Conservation (phyloP, 495 filamentous ascomycete genomes). For the Penicillium mononematosum region DNA sequence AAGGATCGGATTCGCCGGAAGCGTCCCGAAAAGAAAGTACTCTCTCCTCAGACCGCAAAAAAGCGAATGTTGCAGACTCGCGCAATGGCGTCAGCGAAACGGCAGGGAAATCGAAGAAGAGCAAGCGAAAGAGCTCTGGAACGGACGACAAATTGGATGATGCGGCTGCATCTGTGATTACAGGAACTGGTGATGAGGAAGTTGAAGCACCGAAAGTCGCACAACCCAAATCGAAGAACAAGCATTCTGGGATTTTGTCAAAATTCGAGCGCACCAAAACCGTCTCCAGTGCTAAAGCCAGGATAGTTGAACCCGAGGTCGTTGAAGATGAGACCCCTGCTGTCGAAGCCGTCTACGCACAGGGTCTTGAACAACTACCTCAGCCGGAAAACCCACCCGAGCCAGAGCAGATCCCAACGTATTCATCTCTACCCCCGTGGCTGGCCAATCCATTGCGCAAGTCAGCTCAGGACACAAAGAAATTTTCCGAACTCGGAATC, state of each 20-base stretch:
- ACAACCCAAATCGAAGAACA: constrained; percentile 29
- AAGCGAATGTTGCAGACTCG: constrained; percentile 25
- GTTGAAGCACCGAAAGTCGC: constrained; percentile 7
- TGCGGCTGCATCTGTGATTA: constrained; percentile 22
- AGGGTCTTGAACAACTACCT: constrained; percentile 73
- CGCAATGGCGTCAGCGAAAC: constrained; percentile 18
- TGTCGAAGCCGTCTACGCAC: constrained; percentile 48
- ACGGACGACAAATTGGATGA: constrained; percentile 16
- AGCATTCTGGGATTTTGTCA: constrained; percentile 44
- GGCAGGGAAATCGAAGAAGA: constrained; percentile 33
- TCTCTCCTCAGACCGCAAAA: constrained; percentile 30
- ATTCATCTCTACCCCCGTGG: constrained; percentile 60
- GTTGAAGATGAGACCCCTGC: constrained; percentile 22
- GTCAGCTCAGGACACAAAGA: constrained; percentile 51
- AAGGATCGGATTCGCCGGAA: constrained; percentile 22
- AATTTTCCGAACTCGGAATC: constrained; percentile 63
- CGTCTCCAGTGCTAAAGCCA: constrained; percentile 31
- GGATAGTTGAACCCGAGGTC: constrained; percentile 24
- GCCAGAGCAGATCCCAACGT: constrained; percentile 45
- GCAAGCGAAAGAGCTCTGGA: constrained; percentile 28
- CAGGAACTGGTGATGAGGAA: constrained; percentile 11
- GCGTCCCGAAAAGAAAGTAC: constrained; percentile 29
- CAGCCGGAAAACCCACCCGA: constrained; percentile 65
- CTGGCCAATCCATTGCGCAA: constrained; percentile 69
- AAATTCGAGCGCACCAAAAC: constrained; percentile 47